A percentile compares a stretch with the other conserved stretches of the same genome.
Conservation (phyloP, 371 early-diverging fungal species). For the Nosema muscidifuracis region DNA sequence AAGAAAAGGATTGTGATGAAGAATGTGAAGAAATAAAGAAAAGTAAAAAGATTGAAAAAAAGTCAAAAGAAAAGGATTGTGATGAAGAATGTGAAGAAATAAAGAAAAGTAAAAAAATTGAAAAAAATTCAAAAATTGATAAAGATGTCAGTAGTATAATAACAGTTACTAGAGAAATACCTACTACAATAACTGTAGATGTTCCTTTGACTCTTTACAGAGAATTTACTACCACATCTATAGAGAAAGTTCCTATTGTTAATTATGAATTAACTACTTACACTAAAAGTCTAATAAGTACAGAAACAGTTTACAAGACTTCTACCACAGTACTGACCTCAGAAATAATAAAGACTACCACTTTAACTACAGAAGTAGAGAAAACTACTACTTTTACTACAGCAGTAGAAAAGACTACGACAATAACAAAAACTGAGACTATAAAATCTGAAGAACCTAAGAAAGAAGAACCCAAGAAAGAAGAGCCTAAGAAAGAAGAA, state of each 20-base stretch:
- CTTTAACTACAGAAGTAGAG: neutral
- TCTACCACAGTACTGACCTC: neutral
- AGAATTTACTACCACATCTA: conserved; percentile 53
- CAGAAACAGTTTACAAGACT: conserved; percentile 16
- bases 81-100: neutral
- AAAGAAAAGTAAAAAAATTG: neutral
- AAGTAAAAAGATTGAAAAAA: too few species aligned
- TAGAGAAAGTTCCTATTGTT: conserved; percentile 47
- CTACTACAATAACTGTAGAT: conserved; percentile 43
- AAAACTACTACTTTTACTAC: neutral
- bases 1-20: neutral
- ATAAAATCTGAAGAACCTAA: neutral
- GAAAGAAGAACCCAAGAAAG: too few species aligned
- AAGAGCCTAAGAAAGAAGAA: too few species aligned
- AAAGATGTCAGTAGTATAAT: conserved; percentile 1
- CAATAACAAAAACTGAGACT: neutral
- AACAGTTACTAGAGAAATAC: conserved; percentile 41
- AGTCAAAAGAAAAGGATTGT: neutral
- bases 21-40: too few species aligned
- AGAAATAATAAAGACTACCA: neutral
- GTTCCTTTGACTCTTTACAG: conserved; percentile 55
- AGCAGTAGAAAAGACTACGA: neutral
- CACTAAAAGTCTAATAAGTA: conserved; percentile 30
- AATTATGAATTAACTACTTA: conserved; percentile 57
- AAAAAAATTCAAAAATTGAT: neutral